Conservation (phyloP, 495 filamentous ascomycete genomes). For the Aspergillus sparsus region DNA sequence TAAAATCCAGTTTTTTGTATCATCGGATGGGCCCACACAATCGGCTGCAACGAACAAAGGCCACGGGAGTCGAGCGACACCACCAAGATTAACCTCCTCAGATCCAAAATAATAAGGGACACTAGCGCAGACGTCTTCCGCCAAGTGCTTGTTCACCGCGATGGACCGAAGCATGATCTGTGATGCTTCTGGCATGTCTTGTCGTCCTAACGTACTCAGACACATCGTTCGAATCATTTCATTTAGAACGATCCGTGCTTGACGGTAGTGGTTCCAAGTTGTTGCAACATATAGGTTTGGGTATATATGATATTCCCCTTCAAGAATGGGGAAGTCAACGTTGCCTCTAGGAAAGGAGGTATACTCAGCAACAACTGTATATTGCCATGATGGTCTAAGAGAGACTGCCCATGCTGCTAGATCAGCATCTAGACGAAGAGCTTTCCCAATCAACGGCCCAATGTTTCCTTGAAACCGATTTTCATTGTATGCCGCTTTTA, state of each 20-base stretch:
- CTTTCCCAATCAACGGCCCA: constrained; percentile 7
- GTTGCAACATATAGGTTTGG: constrained; percentile 5
- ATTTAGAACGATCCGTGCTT: constrained; percentile 20
- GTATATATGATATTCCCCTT: constrained; percentile 15
- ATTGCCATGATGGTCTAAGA: constrained; percentile 9
- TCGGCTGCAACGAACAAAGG: constrained; percentile 25
- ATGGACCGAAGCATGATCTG: constrained; percentile 15
- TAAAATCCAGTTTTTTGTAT: constrained; percentile 14
- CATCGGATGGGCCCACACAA: neutral
- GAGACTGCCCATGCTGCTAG: constrained; percentile 20
- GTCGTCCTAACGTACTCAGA: neutral
- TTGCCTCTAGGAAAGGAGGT: neutral
- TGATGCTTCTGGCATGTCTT: constrained; percentile 2
- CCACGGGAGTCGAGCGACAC: constrained; percentile 17
- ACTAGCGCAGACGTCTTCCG: constrained; percentile 22
- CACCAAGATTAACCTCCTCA: constrained; percentile 13
- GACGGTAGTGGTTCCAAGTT: constrained; percentile 24
- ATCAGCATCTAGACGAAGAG: constrained; percentile 19
- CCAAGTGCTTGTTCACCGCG: constrained; percentile 15
- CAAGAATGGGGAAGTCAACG: neutral
- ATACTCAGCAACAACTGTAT: neutral
- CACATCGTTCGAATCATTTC: constrained; percentile 20
- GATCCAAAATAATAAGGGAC: constrained; percentile 21
- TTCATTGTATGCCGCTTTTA: constrained; percentile 2
- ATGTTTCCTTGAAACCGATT: neutral